phyloP scores from a whole-genome alignment of 371 early-diverging fungal species.

The Lichtheimia hyalospora region DNA sequence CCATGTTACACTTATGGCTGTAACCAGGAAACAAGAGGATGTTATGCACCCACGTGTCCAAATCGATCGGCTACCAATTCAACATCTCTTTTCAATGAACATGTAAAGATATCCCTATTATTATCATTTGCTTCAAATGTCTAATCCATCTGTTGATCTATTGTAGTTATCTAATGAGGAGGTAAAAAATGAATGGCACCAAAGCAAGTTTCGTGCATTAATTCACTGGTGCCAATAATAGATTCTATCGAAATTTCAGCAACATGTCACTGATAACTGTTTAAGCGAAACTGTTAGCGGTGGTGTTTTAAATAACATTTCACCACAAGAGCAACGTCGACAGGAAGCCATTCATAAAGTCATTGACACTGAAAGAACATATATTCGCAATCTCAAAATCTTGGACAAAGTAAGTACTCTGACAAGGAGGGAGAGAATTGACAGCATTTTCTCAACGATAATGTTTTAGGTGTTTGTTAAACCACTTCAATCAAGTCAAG shows the following conservation, averaged over 20 bases:
- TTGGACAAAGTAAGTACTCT: conserved; percentile 31
- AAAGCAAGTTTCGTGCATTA: no score
- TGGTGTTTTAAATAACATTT: no score
- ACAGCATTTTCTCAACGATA: background rate
- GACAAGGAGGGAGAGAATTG: background rate
- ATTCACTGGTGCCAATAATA: no score
- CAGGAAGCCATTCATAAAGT: conserved; percentile 94
- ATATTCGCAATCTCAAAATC: conserved; percentile 71
- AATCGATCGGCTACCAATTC: conserved; percentile 14
- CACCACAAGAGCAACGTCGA: conserved; percentile 72
- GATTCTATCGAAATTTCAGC: no score
- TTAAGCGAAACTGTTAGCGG: no score
- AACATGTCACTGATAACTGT: no score
- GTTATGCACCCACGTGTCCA: conserved; percentile 45
- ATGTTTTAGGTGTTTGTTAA: conserved; percentile 29
- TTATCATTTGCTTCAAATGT: background rate
- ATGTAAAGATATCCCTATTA: background rate
- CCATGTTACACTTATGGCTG: conserved; percentile 36
- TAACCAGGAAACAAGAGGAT: conserved; percentile 29
- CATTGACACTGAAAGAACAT: conserved; percentile 89
- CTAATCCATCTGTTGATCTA: no score
- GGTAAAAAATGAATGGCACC: no score
- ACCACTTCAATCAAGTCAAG: conserved; percentile 28
- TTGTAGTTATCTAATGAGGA: no score
- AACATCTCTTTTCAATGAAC: background rate